phyloP scores from a whole-genome alignment of 1,284 basidiomycete species.

The Mrakiaceae sp. region DNA sequence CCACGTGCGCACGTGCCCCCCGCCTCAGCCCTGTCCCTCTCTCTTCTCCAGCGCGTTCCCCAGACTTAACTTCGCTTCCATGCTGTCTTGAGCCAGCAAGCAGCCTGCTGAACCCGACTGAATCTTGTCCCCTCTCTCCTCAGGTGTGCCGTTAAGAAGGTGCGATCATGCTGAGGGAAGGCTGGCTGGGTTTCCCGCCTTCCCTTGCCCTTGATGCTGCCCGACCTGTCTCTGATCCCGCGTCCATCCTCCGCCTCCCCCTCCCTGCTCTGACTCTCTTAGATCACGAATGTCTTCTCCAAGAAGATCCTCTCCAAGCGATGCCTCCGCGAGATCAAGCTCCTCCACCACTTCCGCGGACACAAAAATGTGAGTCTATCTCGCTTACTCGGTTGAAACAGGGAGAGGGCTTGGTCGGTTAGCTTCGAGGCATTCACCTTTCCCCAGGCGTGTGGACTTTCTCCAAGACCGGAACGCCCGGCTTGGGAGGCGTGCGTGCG shows the following conservation, averaged over 20 bases:
- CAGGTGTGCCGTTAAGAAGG: constrained; percentile 79
- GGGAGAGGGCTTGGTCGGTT: background rate
- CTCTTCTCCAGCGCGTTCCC: no score
- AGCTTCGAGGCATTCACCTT: no score
- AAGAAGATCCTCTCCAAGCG: constrained; percentile 89
- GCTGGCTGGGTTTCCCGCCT: background rate
- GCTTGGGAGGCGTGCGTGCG: no score
- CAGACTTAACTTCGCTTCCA: no score
- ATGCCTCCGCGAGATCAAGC: constrained; percentile 84
- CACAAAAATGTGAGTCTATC: constrained; percentile 71
- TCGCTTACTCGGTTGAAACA: background rate
- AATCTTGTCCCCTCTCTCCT: background rate
- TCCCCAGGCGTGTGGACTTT: no score
- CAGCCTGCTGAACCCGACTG: background rate
- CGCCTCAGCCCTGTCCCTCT: no score
- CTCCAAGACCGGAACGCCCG: no score
- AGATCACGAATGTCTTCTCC: constrained; percentile 91
- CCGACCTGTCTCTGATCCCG: background rate
- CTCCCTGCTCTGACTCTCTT: background rate
- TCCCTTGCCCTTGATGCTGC: background rate
- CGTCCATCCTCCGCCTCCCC: constrained; percentile 19
- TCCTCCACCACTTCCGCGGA: constrained; percentile 89
- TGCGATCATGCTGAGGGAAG: constrained; percentile 8
- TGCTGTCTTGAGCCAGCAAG: background rate
- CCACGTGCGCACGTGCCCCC: no score